Conservation (phyloP, 768 basidiomycete genomes). For the Trametes meyenii region DNA sequence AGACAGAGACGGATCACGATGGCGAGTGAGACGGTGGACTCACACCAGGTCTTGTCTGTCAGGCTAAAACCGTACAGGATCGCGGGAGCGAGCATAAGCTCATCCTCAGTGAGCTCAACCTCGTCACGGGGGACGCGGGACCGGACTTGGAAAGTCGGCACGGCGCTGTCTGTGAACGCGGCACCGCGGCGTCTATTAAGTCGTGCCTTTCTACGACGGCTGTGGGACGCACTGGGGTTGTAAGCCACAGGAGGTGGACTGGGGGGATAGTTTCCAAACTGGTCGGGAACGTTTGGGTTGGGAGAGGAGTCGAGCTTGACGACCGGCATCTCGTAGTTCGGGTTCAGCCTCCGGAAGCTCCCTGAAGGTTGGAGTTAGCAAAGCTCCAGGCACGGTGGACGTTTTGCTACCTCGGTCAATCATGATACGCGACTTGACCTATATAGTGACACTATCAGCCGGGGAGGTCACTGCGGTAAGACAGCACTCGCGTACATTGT, state of each 20-base stretch:
- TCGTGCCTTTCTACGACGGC: too few species aligned
- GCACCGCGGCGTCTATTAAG: too few species aligned
- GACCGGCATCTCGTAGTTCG: constrained; percentile 51
- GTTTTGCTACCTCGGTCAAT: constrained; percentile 49
- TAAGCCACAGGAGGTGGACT: not conserved
- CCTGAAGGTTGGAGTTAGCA: constrained; percentile 26
- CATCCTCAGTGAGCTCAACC: constrained; percentile 40
- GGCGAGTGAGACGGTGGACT: constrained; percentile 29
- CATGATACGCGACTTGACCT: constrained; percentile 64
- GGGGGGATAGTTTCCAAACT: not conserved
- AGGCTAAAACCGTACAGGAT: constrained; percentile 65
- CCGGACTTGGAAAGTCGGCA: too few species aligned
- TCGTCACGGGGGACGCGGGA: too few species aligned
- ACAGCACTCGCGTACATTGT: constrained; percentile 42
- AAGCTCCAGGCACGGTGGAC: not conserved
- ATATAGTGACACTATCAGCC: not conserved
- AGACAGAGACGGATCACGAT: not conserved
- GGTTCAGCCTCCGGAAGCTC: constrained; percentile 54
- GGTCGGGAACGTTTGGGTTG: not conserved
- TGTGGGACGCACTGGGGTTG: too few species aligned
- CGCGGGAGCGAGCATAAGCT: constrained; percentile 55
- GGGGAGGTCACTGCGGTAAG: not conserved
- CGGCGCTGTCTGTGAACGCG: too few species aligned
- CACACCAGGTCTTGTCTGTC: constrained; percentile 59
- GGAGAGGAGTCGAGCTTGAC: not conserved